These are phyloP conservation scores for Stagonosporopsis cucurbitacearum DNA, from an alignment of 2,329 filamentous ascomycete genomes.

Conservation along the genomic window DNA sequence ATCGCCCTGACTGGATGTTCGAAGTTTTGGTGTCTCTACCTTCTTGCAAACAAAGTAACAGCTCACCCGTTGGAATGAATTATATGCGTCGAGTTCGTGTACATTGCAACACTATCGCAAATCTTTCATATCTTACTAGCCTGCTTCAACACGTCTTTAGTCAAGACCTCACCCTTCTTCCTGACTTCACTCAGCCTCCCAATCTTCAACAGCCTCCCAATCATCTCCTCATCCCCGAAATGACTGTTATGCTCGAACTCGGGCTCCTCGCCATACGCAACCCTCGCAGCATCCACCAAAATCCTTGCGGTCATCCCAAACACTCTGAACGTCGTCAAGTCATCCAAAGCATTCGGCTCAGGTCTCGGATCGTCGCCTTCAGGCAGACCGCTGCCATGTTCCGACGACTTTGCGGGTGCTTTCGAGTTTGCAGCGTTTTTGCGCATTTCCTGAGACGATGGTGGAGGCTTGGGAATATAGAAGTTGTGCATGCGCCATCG, in stretches of 20 bases:
- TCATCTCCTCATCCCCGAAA: conserved; percentile 72
- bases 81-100: no score
- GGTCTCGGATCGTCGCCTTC: conserved; percentile 30
- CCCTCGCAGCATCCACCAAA: conserved; percentile 82
- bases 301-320: conserved; percentile 96
- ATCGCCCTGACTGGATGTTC: not conserved
- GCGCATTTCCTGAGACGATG: conserved; percentile 19
- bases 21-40: not conserved
- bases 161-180: conserved; percentile 60
- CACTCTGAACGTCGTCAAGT: conserved; percentile 73
- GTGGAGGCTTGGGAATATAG: conserved; percentile 68
- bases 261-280: conserved; percentile 82
- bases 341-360: conserved; percentile 51
- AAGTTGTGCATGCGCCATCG: conserved; percentile 93
- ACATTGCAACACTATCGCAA: not conserved
- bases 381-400: conserved; percentile 9
- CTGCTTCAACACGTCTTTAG: conserved; percentile 58
- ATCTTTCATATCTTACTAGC: conserved; percentile 55
- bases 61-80: no score
- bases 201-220: conserved; percentile 61
- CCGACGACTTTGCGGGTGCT: not conserved
- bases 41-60: not conserved
- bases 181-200: conserved; percentile 62
- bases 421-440: conserved; percentile 6
- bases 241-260: conserved; percentile 77